Conservation (phyloP, 1,139 yeast genomes). For the Kodamaea sp. region DNA sequence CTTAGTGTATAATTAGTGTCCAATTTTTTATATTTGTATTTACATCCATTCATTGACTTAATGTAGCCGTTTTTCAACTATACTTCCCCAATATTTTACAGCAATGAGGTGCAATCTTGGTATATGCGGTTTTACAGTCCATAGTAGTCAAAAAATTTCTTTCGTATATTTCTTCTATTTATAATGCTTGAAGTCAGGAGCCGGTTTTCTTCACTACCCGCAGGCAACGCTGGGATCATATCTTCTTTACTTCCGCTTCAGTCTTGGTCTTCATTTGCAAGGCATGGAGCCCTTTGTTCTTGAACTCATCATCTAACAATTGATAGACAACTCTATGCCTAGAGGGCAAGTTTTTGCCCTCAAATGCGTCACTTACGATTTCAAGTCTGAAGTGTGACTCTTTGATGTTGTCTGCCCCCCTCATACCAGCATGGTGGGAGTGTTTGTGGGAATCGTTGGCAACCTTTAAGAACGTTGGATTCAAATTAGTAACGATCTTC, state of each 20-base stretch:
- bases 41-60: too few relatives aligned
- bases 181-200: too few relatives aligned
- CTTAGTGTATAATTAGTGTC: neutral
- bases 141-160: too few relatives aligned
- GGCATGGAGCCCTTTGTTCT: slow-evolving; percentile 79
- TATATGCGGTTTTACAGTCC: too few relatives aligned
- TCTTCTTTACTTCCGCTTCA: slow-evolving; percentile 53
- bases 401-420: slow-evolving; percentile 66
- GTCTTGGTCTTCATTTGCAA: slow-evolving; percentile 86
- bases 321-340: slow-evolving; percentile 80
- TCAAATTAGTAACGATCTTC: slow-evolving; percentile 48
- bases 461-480: slow-evolving; percentile 56
- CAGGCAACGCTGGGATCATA: slow-evolving; percentile 1
- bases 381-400: slow-evolving; percentile 85
- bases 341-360: slow-evolving; percentile 66
- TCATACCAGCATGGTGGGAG: slow-evolving; percentile 83
- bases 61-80: too few relatives aligned
- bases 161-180: too few relatives aligned
- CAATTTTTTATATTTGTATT: too few relatives aligned
- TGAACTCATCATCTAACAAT: slow-evolving; percentile 70
- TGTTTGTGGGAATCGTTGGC: slow-evolving; percentile 87
- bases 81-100: too few relatives aligned
- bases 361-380: slow-evolving; percentile 69
- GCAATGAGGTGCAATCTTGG: too few relatives aligned
- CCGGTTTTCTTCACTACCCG: too few relatives aligned